phyloP scores from a whole-genome alignment of 208 protist genomes.

The Crithidia bombi region DNA sequence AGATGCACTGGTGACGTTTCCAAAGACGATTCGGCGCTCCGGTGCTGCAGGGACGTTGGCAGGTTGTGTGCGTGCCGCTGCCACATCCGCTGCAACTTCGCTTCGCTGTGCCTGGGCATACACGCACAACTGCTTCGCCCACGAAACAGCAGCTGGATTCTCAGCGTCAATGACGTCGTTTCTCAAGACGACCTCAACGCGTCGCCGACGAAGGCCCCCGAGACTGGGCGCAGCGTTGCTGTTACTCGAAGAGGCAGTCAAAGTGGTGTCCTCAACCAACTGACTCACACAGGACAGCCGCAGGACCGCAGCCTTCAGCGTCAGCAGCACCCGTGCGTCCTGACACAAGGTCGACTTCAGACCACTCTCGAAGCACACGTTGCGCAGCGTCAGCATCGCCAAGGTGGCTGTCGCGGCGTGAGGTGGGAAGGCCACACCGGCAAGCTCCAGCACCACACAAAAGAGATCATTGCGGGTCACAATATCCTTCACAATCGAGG shows the following conservation, averaged over 20 bases:
- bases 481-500: conserved; percentile 44
- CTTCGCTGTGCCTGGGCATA: conserved; percentile 13
- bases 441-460: conserved; percentile 66
- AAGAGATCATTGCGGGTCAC: conserved; percentile 49
- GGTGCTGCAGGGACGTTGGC: not conserved
- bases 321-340: conserved; percentile 69
- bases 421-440: conserved; percentile 27
- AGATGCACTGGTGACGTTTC: conserved; percentile 11
- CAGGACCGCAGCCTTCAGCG: conserved; percentile 71
- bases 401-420: conserved; percentile 40
- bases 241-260: not conserved
- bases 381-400: conserved; percentile 70
- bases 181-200: conserved; percentile 14
- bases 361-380: conserved; percentile 66
- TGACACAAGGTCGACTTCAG: conserved; percentile 78
- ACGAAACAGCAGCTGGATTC: conserved; percentile 24
- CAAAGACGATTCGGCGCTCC: not conserved
- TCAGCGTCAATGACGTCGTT: conserved; percentile 28
- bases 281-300: conserved; percentile 33
- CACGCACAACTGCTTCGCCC: conserved; percentile 35
- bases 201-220: not conserved
- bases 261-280: conserved; percentile 18
- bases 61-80: not conserved
- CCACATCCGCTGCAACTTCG: not conserved
- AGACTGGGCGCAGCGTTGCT: not conserved